These are phyloP conservation scores for Pseudodiploospora longispora DNA, from an alignment of 2,329 filamentous ascomycete genomes.

Conservation along the genomic window DNA sequence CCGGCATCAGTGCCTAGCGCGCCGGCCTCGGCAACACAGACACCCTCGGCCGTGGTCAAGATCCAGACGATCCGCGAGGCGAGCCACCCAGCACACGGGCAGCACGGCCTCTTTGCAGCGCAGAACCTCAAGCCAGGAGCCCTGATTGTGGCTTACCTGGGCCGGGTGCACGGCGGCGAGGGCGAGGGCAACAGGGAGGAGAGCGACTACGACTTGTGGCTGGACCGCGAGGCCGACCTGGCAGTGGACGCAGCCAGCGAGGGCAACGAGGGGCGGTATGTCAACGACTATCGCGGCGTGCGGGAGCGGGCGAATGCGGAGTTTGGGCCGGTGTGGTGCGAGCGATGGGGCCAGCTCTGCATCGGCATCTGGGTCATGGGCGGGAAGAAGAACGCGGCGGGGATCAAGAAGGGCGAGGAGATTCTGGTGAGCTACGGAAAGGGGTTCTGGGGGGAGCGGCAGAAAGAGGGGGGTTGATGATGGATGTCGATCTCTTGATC, in stretches of 20 bases:
- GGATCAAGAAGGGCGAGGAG: constrained; percentile 48
- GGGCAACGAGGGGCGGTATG: constrained; percentile 58
- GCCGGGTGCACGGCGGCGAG: constrained; percentile 41
- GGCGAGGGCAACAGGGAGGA: constrained; percentile 18
- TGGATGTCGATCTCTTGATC: background rate
- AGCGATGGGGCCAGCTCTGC: constrained; percentile 39
- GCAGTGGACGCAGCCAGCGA: constrained; percentile 51
- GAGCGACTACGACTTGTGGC: constrained; percentile 56
- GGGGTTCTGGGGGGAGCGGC: constrained; percentile 52
- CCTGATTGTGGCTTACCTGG: constrained; percentile 55
- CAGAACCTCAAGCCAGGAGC: constrained; percentile 43
- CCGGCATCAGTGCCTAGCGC: constrained; percentile 16
- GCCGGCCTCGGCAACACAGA: constrained; percentile 24
- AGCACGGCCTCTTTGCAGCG: constrained; percentile 53
- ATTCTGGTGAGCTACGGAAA: constrained; percentile 60
- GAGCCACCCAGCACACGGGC: constrained; percentile 49
- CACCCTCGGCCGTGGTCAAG: constrained; percentile 41
- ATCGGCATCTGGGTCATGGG: constrained; percentile 51
- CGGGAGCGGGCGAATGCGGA: constrained; percentile 46
- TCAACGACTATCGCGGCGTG: constrained; percentile 60
- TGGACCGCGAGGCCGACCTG: constrained; percentile 47
- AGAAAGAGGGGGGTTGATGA: constrained; percentile 16
- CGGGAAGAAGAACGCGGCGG: constrained; percentile 20
- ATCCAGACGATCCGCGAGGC: constrained; percentile 45
- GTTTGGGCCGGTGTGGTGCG: constrained; percentile 52